Base-by-base conservation (phyloP, 2,329 filamentous ascomycete species). In the Stachybotrys chartarum region DNA sequence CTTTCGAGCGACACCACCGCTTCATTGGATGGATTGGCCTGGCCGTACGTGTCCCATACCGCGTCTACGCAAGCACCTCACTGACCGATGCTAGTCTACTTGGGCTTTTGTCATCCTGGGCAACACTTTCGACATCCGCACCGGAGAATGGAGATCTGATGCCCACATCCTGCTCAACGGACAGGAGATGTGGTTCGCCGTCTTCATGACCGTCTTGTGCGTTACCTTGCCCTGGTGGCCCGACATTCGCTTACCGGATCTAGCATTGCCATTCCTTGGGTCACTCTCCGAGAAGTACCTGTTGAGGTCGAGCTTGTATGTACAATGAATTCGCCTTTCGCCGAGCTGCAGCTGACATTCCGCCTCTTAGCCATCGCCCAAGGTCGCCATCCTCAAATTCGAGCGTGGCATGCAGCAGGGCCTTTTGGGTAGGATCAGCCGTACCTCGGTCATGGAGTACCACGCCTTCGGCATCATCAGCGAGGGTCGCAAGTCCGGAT, bases 401-500 rank as follows among this genome's bases (percentile, higher is more conserved):
- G 45, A 72, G 10, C 69, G 72, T 35, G 72, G 71, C 31, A 74
- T 74, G 66, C 70, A 74, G 59, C 72, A 74, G 60, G 71, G 72
- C 17, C 70, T 74, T 14, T 65, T 74, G 3, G 71, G 70, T 7
- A 62, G 72, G 35, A 73, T 74, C 63, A 71, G 70, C 60, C 70
- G 71, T 46, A 72, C 70, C 5, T 73, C 71, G 5, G 65, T 74
- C 53, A 74, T 74, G 72, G 72, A 74, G 58, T 74, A 74, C 60
- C 72, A 74, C 51, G 71, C 71, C 10, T 74, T 74, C 54, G 72
- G 72, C 10, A 72, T 72, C 57, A 73, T 74, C 59, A 73, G 70
- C 61, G 70, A 73, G 59, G 70, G 71, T 24, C 65, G 63, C 7
- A 68, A 70, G 42, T 67, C 71, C 14, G 48, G 47, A 2, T 66